Evolutionary conservation across 2,329 filamentous ascomycete genomes (phyloP).

Genomic region (Microcyclospora tardicrescens): DNA sequence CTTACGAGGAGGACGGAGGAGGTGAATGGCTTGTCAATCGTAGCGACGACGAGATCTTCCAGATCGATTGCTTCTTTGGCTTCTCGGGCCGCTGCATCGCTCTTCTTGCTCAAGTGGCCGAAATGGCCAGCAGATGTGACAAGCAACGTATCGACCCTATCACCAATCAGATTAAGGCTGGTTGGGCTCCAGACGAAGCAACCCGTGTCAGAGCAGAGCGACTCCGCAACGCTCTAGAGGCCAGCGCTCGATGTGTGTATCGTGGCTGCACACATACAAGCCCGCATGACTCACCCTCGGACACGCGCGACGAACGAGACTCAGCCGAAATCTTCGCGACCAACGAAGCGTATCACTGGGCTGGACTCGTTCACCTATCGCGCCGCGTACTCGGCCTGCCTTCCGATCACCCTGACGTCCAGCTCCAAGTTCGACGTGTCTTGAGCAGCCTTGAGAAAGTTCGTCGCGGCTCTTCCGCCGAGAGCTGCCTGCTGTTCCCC

Average conservation of each 20-base stretch:
- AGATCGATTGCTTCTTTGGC: slow-evolving; percentile 70
- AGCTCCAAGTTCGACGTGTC: slow-evolving; percentile 50
- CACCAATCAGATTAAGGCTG: slow-evolving; percentile 33
- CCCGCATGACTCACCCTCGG: slow-evolving; percentile 17
- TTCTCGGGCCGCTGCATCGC: slow-evolving; percentile 61
- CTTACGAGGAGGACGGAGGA: slow-evolving; percentile 26
- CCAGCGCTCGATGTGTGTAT: slow-evolving; percentile 33
- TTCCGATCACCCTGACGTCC: slow-evolving; percentile 46
- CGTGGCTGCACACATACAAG: slow-evolving; percentile 31
- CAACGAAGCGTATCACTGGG: slow-evolving; percentile 69
- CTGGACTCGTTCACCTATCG: slow-evolving; percentile 62
- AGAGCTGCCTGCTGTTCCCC: slow-evolving; percentile 64
- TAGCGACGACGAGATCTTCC: slow-evolving; percentile 30
- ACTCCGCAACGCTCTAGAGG: slow-evolving; percentile 49
- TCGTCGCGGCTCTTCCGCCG: slow-evolving; percentile 53
- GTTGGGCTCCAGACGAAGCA: slow-evolving; percentile 47
- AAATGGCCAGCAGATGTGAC: slow-evolving; percentile 57
- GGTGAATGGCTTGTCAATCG: slow-evolving; percentile 24
- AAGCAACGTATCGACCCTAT: slow-evolving; percentile 46
- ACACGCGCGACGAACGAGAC: slow-evolving; percentile 40
- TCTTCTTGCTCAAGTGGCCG: slow-evolving; percentile 58
- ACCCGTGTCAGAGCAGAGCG: slow-evolving; percentile 44
- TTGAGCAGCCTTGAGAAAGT: slow-evolving; percentile 50
- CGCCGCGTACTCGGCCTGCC: slow-evolving; percentile 56
- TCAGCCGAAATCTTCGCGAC: slow-evolving; percentile 54